Conservation (phyloP, 768 basidiomycete species). For the Suillus weaverae region DNA sequence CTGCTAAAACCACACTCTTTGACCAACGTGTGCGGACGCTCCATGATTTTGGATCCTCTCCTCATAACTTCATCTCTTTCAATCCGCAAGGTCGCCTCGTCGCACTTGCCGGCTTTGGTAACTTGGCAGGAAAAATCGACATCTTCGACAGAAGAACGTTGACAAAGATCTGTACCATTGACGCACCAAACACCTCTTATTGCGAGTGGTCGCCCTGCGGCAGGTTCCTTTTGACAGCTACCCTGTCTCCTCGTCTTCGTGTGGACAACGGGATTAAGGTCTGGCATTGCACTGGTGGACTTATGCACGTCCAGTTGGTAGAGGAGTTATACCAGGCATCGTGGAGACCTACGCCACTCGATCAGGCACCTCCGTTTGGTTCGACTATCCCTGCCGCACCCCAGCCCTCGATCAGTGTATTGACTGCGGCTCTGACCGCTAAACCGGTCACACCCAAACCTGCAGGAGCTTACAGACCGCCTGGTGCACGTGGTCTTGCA, state of each 20-base stretch:
- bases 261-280: conserved; percentile 98
- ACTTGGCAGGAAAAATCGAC: conserved; percentile 92
- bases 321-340: conserved; percentile 90
- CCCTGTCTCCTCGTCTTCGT: conserved; percentile 89
- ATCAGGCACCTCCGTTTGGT: conserved; percentile 67
- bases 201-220: conserved; percentile 98
- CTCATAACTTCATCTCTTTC: conserved; percentile 91
- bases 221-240: conserved; percentile 89
- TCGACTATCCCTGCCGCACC: conserved; percentile 68
- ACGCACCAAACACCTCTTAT: conserved; percentile 90
- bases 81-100: conserved; percentile 90
- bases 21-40: conserved; percentile 86
- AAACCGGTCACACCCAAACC: conserved; percentile 64
- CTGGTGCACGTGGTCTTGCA: conserved; percentile 85
- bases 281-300: conserved; percentile 87
- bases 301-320: conserved; percentile 78
- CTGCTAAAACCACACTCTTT: conserved; percentile 89
- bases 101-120: conserved; percentile 93
- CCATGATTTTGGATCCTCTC: conserved; percentile 88
- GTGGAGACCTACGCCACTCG: conserved; percentile 77
- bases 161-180: conserved; percentile 73
- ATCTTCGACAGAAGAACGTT: conserved; percentile 87
- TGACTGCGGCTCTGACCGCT: conserved; percentile 44
- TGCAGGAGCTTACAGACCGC: conserved; percentile 89
- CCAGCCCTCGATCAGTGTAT: conserved; percentile 58